Percentiles rank a stretch among this genome's conserved stretches.
Evolutionary conservation across 179 eudicot genomes (phyloP).

Genomic region (Drosera spatulata): DNA sequence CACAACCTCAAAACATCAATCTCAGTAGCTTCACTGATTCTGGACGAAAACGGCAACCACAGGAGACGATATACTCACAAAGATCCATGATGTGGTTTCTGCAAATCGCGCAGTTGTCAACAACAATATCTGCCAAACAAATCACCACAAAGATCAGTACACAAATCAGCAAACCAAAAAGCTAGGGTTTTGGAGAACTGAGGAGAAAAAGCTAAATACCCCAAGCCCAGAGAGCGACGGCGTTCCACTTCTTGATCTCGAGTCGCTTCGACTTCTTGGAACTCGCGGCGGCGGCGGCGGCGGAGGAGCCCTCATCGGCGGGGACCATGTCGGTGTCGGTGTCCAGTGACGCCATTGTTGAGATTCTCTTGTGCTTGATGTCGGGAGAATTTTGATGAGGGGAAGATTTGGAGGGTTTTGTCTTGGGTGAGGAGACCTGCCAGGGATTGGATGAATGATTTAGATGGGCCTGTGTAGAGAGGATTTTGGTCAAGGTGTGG

Average conservation of each 20-base stretch:
- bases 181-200: not conserved
- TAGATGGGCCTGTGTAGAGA: too few relatives aligned
- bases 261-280: slow-evolving; percentile 42
- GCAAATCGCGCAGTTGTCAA: slow-evolving; percentile 84
- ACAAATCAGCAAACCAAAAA: not conserved
- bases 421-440: too few relatives aligned
- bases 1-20: too few relatives aligned
- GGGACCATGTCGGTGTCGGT: slow-evolving; percentile 42
- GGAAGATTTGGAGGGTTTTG: too few relatives aligned
- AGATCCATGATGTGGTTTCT: slow-evolving; percentile 95
- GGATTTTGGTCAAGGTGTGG: too few relatives aligned
- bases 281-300: slow-evolving; percentile 7
- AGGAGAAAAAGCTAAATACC: slow-evolving; percentile 13
- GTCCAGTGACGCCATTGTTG: slow-evolving; percentile 16
- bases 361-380: too few relatives aligned
- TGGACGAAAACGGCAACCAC: too few relatives aligned
- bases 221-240: slow-evolving; percentile 97
- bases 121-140: slow-evolving; percentile 61
- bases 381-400: too few relatives aligned
- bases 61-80: slow-evolving; percentile 29
- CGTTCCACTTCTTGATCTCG: slow-evolving; percentile 44
- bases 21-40: too few relatives aligned
- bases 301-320: slow-evolving; percentile 30
- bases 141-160: not conserved
- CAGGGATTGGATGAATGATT: too few relatives aligned